Evolutionary conservation across 108 stramenopile species (phyloP).

Genomic region (Chaetoceros tenuissimus): DNA sequence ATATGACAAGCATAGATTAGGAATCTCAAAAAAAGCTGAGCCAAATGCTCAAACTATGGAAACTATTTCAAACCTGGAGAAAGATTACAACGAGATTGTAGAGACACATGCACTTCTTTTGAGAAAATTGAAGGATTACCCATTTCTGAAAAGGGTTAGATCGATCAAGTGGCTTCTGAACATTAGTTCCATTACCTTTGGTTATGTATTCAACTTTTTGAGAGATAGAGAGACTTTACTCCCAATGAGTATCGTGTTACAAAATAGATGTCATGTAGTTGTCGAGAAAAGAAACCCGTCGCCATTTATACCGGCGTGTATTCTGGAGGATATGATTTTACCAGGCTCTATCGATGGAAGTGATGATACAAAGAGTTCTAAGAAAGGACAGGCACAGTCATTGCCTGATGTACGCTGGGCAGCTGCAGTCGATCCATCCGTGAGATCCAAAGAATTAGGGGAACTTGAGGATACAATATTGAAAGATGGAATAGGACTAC

Average conservation of each 20-base stretch:
- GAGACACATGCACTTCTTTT: slow-evolving; percentile 29
- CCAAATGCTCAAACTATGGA: slow-evolving; percentile 7
- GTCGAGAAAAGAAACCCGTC: slow-evolving; percentile 75
- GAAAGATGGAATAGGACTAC: slow-evolving; percentile 32
- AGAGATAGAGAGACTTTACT: slow-evolving; percentile 33
- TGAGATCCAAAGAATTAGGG: slow-evolving; percentile 26
- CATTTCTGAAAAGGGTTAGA: slow-evolving; percentile 75
- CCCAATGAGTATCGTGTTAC: slow-evolving; percentile 72
- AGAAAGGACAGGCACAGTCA: slow-evolving; percentile 6
- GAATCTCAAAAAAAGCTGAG: not conserved
- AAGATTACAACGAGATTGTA: slow-evolving; percentile 47
- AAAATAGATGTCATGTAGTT: slow-evolving; percentile 77
- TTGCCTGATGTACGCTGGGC: slow-evolving; percentile 54
- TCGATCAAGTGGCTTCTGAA: slow-evolving; percentile 75
- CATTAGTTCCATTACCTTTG: slow-evolving; percentile 53
- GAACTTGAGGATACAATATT: slow-evolving; percentile 23
- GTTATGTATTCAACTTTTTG: slow-evolving; percentile 47
- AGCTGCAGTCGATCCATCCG: slow-evolving; percentile 43
- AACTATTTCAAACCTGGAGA: slow-evolving; percentile 18
- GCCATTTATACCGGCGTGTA: slow-evolving; percentile 59
- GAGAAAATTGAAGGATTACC: slow-evolving; percentile 48
- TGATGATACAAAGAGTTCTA: slow-evolving; percentile 1
- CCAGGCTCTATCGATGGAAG: not conserved
- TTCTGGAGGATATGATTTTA: slow-evolving; percentile 47
- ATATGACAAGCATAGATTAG: not conserved